phyloP scores from a whole-genome alignment of 257 asterid genomes.

The Gentiana macrophylla region DNA sequence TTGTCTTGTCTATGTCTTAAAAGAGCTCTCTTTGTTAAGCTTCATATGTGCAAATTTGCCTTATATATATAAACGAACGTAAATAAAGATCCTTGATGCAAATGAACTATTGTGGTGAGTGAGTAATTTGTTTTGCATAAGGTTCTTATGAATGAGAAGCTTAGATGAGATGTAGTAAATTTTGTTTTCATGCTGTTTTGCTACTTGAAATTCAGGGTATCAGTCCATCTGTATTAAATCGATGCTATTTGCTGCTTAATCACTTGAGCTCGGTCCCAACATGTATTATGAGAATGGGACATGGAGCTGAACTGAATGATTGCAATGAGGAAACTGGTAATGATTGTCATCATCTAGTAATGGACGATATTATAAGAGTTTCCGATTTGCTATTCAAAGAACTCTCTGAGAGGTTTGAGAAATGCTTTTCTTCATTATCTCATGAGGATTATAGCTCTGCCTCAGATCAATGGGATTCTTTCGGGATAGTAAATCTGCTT shows the following conservation, averaged over 20 bases:
- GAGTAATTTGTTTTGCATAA: neutral
- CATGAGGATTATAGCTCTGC: constrained; percentile 22
- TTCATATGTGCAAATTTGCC: too few species aligned
- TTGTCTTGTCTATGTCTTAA: too few species aligned
- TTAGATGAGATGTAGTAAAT: neutral
- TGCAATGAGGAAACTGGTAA: constrained; percentile 25
- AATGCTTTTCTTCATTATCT: constrained; percentile 25
- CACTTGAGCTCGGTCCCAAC: constrained; percentile 28
- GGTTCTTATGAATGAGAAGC: neutral
- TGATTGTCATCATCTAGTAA: constrained; percentile 21
- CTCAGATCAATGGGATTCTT: constrained; percentile 15
- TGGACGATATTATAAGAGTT: constrained; percentile 31
- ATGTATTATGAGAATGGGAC: constrained; percentile 11
- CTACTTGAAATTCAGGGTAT: constrained; percentile 38
- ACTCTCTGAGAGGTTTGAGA: constrained; percentile 38
- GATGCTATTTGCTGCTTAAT: constrained; percentile 40
- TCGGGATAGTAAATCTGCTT: constrained; percentile 41
- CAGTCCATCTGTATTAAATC: constrained; percentile 33
- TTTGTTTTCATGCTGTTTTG: neutral
- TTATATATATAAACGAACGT: too few species aligned
- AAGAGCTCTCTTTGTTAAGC: too few species aligned
- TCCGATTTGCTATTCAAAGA: constrained; percentile 39
- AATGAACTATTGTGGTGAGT: too few species aligned
- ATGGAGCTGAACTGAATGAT: constrained; percentile 18
- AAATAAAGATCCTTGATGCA: too few species aligned